phyloP scores from a whole-genome alignment of 2,329 filamentous ascomycete genomes.

The Aureobasidium melanogenum region DNA sequence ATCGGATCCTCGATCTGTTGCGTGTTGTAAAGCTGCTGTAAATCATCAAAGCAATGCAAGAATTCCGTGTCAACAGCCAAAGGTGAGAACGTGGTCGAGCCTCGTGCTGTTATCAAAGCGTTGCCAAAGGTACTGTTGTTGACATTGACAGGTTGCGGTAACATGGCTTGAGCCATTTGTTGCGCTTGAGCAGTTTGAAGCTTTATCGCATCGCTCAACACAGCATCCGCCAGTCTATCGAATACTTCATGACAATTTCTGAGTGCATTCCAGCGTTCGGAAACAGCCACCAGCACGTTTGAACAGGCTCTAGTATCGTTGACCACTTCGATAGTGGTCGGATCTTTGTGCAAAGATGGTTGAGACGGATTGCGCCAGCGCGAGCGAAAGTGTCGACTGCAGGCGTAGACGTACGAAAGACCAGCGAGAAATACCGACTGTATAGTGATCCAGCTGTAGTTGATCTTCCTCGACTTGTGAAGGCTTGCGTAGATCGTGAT shows the following conservation, averaged over 20 bases:
- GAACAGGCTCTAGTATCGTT: conserved; percentile 37
- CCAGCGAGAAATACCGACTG: conserved; percentile 42
- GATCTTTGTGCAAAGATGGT: conserved; percentile 23
- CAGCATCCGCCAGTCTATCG: conserved; percentile 35
- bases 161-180: neutral
- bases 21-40: conserved; percentile 20
- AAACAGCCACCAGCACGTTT: conserved; percentile 37
- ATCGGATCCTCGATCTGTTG: conserved; percentile 23
- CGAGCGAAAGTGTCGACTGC: conserved; percentile 32
- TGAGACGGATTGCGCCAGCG: conserved; percentile 3
- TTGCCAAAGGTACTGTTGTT: neutral
- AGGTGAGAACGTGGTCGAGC: neutral
- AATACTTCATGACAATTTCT: conserved; percentile 36
- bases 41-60: conserved; percentile 30
- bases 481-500: conserved; percentile 38
- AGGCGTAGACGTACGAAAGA: conserved; percentile 35
- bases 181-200: conserved; percentile 15
- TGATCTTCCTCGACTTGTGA: conserved; percentile 37
- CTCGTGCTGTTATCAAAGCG: neutral
- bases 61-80: conserved; percentile 33
- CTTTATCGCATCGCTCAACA: conserved; percentile 33
- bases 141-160: neutral
- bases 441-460: conserved; percentile 43
- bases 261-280: conserved; percentile 34
- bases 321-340: conserved; percentile 35